A percentile compares a stretch with the other conserved stretches of the same genome.
phyloP scores from a whole-genome alignment of 768 basidiomycete genomes.

The Hydnum rufescens region DNA sequence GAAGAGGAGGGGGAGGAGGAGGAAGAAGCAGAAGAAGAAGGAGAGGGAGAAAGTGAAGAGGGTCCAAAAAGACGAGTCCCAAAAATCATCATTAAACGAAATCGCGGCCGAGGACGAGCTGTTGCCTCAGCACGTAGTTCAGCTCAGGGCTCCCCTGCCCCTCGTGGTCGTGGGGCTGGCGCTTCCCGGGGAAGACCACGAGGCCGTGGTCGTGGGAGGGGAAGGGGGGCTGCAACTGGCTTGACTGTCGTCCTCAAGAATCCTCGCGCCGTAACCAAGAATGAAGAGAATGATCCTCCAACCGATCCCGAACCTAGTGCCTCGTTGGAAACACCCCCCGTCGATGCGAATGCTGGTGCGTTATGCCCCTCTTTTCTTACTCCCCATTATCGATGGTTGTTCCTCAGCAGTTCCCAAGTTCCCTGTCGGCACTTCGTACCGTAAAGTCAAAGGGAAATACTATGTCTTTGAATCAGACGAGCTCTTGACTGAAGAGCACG shows the following conservation, averaged over 20 bases:
- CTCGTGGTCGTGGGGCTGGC: neutral
- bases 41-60: neutral
- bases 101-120: neutral
- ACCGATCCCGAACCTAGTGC: neutral
- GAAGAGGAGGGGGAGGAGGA: neutral
- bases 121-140: neutral
- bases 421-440: slow-evolving; percentile 4
- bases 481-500: slow-evolving; percentile 61
- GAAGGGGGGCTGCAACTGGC: neutral
- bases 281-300: neutral
- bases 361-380: neutral
- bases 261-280: neutral
- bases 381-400: neutral
- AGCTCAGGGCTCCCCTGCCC: neutral
- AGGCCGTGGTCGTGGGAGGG: neutral
- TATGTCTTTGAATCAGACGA: slow-evolving; percentile 81
- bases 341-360: neutral
- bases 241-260: neutral
- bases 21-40: neutral
- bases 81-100: neutral
- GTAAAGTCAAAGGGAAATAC: slow-evolving; percentile 38
- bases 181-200: neutral
- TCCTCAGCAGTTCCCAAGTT: neutral
- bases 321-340: neutral
- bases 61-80: neutral